phyloP scores from a whole-genome alignment of 805 yeast species.

The Candida verbasci region DNA sequence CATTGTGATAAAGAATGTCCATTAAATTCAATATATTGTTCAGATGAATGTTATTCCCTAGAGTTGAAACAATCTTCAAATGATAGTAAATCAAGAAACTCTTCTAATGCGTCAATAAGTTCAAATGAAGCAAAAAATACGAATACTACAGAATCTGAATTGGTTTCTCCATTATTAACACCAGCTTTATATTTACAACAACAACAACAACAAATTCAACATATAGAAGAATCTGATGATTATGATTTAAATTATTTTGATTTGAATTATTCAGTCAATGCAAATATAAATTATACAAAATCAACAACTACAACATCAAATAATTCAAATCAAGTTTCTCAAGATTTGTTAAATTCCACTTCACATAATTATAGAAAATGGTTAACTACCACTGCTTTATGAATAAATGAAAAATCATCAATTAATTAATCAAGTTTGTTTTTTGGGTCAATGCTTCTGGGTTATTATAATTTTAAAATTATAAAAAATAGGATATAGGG shows the following conservation, averaged over 20 bases:
- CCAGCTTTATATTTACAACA: conserved; percentile 28
- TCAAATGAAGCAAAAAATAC: too few species aligned
- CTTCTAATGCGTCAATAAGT: conserved; percentile 9
- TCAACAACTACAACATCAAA: conserved; percentile 8
- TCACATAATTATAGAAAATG: conserved; percentile 37
- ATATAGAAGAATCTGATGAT: conserved; percentile 5
- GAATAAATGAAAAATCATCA: too few species aligned
- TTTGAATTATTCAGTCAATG: conserved; percentile 28
- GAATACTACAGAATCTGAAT: too few species aligned
- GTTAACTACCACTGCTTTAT: conserved; percentile 25
- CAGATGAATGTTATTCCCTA: conserved; percentile 26
- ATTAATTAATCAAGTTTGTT: too few species aligned
- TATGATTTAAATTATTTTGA: conserved; percentile 26
- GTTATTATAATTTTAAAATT: too few species aligned
- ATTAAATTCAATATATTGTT: conserved; percentile 22
- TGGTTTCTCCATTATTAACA: conserved; percentile 36
- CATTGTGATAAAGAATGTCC: conserved; percentile 30
- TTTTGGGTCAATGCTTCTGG: too few species aligned
- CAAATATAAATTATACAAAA: conserved; percentile 13
- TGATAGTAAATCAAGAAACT: conserved; percentile 1
- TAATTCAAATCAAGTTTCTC: conserved; percentile 6
- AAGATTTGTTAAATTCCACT: conserved; percentile 21
- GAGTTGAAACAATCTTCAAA: conserved; percentile 7
- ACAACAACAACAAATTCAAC: conserved; percentile 2
- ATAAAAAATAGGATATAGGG: too few species aligned